Conservation (phyloP, 495 filamentous ascomycete species). For the Penicillium cosmopolitanum region DNA sequence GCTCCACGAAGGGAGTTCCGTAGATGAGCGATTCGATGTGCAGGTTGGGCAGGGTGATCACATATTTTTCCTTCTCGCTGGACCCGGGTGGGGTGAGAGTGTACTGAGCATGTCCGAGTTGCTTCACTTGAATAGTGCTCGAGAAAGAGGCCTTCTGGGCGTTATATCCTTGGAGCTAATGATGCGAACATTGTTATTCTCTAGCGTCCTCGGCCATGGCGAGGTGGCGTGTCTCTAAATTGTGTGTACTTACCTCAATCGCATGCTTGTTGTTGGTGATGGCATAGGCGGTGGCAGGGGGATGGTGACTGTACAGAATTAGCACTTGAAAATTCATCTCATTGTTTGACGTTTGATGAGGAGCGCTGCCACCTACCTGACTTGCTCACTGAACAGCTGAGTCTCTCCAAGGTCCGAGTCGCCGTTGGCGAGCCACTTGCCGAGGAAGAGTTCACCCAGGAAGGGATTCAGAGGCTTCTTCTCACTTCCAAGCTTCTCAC, state of each 20-base stretch:
- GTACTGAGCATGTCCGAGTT: slow-evolving; percentile 92
- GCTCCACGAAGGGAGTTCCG: slow-evolving; percentile 87
- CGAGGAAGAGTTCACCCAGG: slow-evolving; percentile 87
- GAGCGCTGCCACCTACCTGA: slow-evolving; percentile 56
- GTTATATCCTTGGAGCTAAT: slow-evolving; percentile 87
- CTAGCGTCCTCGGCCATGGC: background rate
- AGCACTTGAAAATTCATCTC: slow-evolving; percentile 1
- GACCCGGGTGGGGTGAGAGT: slow-evolving; percentile 66
- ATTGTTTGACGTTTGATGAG: no score
- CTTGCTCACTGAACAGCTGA: slow-evolving; percentile 76
- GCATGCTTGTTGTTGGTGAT: slow-evolving; percentile 85
- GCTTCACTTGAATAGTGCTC: slow-evolving; percentile 91
- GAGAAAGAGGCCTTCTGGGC: slow-evolving; percentile 96
- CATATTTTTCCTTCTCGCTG: slow-evolving; percentile 67
- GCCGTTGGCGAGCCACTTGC: slow-evolving; percentile 67
- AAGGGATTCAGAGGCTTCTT: slow-evolving; percentile 97
- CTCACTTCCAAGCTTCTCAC: slow-evolving; percentile 89
- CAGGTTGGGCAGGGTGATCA: slow-evolving; percentile 90
- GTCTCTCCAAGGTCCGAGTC: slow-evolving; percentile 69
- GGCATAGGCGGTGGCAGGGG: slow-evolving; percentile 93
- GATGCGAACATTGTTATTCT: background rate
- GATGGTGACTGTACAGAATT: slow-evolving; percentile 75
- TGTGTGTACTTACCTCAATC: slow-evolving; percentile 57
- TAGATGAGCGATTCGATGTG: slow-evolving; percentile 95
- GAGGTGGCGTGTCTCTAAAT: background rate